These are phyloP conservation scores for Glycine tomentella DNA, from an alignment of 306 rosid species.

Conservation along the genomic window DNA sequence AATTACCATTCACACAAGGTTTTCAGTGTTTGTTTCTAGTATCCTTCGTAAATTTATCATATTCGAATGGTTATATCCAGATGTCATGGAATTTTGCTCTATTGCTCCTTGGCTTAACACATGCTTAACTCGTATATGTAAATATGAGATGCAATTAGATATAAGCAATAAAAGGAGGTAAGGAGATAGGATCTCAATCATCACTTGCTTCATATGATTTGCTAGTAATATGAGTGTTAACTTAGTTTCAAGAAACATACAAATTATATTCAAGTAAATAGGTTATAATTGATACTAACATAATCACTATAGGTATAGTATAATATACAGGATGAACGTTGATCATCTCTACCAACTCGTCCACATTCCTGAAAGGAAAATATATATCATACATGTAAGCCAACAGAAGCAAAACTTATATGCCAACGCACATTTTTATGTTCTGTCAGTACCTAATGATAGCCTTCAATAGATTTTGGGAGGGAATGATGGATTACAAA, in stretches of 20 bases:
- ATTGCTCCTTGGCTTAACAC: constrained; percentile 82
- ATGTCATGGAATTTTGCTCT: constrained; percentile 70
- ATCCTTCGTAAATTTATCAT: constrained; percentile 72
- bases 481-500: constrained; percentile 98
- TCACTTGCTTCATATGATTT: constrained; percentile 33
- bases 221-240: constrained; percentile 21
- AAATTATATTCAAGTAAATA: constrained; percentile 30
- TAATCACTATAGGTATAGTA: constrained; percentile 93
- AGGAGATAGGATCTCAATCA: constrained; percentile 34
- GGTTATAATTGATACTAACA: constrained; percentile 59
- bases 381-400: constrained; percentile 39
- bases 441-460: constrained; percentile 78
- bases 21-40: constrained; percentile 88
- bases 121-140: constrained; percentile 88
- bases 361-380: constrained; percentile 87
- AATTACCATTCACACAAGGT: constrained; percentile 87
- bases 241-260: constrained; percentile 8
- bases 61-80: constrained; percentile 67
- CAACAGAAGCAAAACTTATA: constrained; percentile 35
- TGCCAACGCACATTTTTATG: constrained; percentile 30
- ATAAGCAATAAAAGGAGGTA: constrained; percentile 23
- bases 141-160: constrained; percentile 39
- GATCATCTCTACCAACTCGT: constrained; percentile 99
- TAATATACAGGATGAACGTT: constrained; percentile 82
- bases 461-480: constrained; percentile 97